A percentile compares a stretch with the other conserved stretches of the same genome.
Evolutionary conservation across 2,329 filamentous ascomycete species (phyloP).

Genomic region (Lecanicillium sp.): DNA sequence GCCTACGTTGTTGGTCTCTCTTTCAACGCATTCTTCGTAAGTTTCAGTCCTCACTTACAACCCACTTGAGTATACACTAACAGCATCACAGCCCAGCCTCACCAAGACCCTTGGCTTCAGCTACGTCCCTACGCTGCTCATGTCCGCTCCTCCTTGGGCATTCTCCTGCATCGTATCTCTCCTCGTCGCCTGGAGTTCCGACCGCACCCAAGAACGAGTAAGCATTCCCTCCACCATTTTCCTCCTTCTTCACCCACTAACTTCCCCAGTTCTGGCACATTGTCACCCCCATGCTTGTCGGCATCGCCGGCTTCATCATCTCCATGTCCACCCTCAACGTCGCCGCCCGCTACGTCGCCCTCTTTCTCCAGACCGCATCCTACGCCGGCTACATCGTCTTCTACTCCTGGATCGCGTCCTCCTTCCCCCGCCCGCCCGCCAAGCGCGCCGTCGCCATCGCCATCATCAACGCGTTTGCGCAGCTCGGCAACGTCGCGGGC

Average conservation of each 20-base stretch:
- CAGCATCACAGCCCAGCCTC: constrained; percentile 36
- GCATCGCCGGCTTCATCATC: constrained; percentile 53
- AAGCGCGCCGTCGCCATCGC: constrained; percentile 57
- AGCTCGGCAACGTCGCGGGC: constrained; percentile 54
- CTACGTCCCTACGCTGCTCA: constrained; percentile 47
- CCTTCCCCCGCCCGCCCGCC: constrained; percentile 52
- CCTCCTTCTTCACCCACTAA: background rate
- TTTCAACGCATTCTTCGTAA: constrained; percentile 53
- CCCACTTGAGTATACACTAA: constrained; percentile 16
- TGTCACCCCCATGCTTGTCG: constrained; percentile 44
- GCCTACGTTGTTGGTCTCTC: constrained; percentile 54
- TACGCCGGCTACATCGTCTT: constrained; percentile 55
- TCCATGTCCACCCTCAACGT: constrained; percentile 51
- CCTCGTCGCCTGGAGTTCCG: constrained; percentile 49
- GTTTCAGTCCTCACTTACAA: no score
- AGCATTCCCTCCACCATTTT: constrained; percentile 13
- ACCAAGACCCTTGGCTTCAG: constrained; percentile 47
- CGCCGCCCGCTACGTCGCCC: constrained; percentile 52
- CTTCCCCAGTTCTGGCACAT: constrained; percentile 51
- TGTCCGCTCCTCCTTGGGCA: constrained; percentile 53
- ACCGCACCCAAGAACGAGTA: constrained; percentile 48
- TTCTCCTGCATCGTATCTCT: constrained; percentile 54
- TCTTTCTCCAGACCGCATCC: constrained; percentile 52
- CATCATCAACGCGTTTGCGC: constrained; percentile 53
- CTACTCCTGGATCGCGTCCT: constrained; percentile 53